Percentiles rank a stretch among this genome's conserved stretches.
Evolutionary conservation across 2,329 filamentous ascomycete species (phyloP).

Genomic region (Phialophora chinensis): DNA sequence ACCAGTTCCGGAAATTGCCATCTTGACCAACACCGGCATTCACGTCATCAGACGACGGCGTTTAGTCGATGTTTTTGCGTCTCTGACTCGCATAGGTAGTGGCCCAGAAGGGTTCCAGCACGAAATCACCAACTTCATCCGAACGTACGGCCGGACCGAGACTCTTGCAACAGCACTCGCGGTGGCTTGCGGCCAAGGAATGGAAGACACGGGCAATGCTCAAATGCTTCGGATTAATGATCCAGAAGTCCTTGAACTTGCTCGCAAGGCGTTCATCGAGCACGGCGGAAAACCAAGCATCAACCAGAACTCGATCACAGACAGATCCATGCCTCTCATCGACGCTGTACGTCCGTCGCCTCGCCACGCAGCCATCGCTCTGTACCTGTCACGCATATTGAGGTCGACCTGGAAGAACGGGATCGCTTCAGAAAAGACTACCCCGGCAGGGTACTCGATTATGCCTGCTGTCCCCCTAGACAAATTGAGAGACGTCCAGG

Average conservation of each 20-base stretch:
- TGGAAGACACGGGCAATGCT: constrained; percentile 74
- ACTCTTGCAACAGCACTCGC: constrained; percentile 89
- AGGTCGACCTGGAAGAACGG: constrained; percentile 84
- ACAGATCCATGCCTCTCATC: constrained; percentile 67
- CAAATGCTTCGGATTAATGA: constrained; percentile 76
- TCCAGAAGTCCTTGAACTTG: constrained; percentile 82
- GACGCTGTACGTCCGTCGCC: constrained; percentile 88
- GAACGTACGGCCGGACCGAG: constrained; percentile 84
- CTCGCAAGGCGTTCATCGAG: constrained; percentile 86
- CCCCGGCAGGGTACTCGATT: constrained; percentile 67
- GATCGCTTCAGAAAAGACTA: constrained; percentile 66
- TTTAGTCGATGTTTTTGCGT: constrained; percentile 89
- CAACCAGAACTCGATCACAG: constrained; percentile 73
- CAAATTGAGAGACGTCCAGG: constrained; percentile 79
- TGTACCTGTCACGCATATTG: constrained; percentile 88
- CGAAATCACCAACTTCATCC: constrained; percentile 82
- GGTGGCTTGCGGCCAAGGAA: constrained; percentile 91
- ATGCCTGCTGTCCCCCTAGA: constrained; percentile 67
- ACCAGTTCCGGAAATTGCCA: constrained; percentile 79
- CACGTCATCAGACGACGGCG: constrained; percentile 83
- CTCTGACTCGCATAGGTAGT: constrained; percentile 73
- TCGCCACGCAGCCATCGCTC: constrained; percentile 82
- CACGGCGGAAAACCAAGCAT: constrained; percentile 86
- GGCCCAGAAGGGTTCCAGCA: constrained; percentile 81
- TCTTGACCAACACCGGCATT: constrained; percentile 89